A percentile compares a stretch with the other conserved stretches of the same genome.
These are phyloP conservation scores for Echeveria elegans DNA, from an alignment of 164 flowering plant genomes.

Conservation along the genomic window DNA sequence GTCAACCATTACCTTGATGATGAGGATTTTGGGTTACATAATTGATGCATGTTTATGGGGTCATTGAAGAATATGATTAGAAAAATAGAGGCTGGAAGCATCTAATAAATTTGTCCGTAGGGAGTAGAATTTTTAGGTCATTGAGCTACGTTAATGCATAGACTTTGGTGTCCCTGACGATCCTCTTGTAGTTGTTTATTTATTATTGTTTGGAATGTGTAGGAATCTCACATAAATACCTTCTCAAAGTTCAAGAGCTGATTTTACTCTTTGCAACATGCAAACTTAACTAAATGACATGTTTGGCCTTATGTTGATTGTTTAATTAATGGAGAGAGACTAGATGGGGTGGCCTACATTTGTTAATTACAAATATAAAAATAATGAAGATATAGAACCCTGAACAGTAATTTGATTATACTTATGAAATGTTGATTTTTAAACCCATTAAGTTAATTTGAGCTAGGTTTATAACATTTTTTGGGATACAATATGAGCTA, in stretches of 20 bases:
- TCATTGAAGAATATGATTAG: not conserved
- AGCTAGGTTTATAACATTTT: too few species aligned
- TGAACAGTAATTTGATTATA: too few species aligned
- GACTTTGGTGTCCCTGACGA: not conserved
- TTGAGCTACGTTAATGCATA: not conserved
- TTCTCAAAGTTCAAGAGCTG: not conserved
- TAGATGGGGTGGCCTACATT: not conserved
- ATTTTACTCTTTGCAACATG: not conserved
- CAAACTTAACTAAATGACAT: conserved; percentile 2
- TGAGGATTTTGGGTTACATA: not conserved
- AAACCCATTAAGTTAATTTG: too few species aligned
- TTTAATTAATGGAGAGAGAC: not conserved
- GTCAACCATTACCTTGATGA: conserved; percentile 4
- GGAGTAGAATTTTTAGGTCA: conserved; percentile 1
- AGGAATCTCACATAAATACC: conserved; percentile 6
- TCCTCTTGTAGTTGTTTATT: not conserved
- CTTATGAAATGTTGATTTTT: too few species aligned
- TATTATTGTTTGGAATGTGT: conserved; percentile 3
- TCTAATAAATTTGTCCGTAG: not conserved
- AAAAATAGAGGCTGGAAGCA: not conserved
- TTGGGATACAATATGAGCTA: too few species aligned
- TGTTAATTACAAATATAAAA: not conserved
- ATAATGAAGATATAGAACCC: not conserved
- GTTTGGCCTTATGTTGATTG: not conserved
- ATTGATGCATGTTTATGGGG: not conserved